Base-by-base conservation (phyloP, 2,329 filamentous ascomycete species). In the Bipolaris victoriae region DNA sequence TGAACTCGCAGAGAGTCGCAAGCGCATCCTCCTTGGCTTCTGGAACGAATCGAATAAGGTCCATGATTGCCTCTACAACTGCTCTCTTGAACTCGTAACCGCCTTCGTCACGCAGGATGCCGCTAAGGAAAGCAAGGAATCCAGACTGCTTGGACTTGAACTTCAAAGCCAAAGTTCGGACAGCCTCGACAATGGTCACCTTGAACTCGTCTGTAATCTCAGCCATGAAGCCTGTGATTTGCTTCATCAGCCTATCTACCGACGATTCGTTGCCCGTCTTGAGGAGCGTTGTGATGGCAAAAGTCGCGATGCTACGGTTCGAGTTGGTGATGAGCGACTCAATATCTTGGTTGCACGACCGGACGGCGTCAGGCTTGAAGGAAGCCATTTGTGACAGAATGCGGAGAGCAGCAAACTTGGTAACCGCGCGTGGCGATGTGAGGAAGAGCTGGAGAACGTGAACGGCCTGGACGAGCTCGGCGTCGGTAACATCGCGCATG, bases 191-290 rank as follows among this genome's bases (percentile, higher is more conserved):
- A 71, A 99, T 97, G n/a, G 95, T 99, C 67, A 99, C 97, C 84
- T 98, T 99, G 84, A 99, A 99, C 78, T 99, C 95, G 74, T 99
- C 95, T 6, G 94, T 97, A 66, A 98, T 98, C 78, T 98, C 95
- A 4, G 93, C 91, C 95, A 99, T 98, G 82, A 99, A 97, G 37
- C 90, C 90, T 22, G 92, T 92, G 62, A 99, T 98, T 77, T 98
- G 93, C 84, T 97, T 97, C 92, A 99, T 97, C 66, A 99, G 81
- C 52, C 95, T 88, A 76, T 99, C 95, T 43, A 99, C 95, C 66
- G 92, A 97, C 37, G 91, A 91, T 80, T 99, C 95, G 74, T 98
- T 99, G 60, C 95, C 95, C 10, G 95, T 99, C 86, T 98, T 98
- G 63, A 99, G 88, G 26, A 99, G 86, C 1, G 95, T 99, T 2